Percentiles rank a stretch among this genome's conserved stretches.
phyloP scores from a whole-genome alignment of 768 basidiomycete genomes.

The Boletales sp. region DNA sequence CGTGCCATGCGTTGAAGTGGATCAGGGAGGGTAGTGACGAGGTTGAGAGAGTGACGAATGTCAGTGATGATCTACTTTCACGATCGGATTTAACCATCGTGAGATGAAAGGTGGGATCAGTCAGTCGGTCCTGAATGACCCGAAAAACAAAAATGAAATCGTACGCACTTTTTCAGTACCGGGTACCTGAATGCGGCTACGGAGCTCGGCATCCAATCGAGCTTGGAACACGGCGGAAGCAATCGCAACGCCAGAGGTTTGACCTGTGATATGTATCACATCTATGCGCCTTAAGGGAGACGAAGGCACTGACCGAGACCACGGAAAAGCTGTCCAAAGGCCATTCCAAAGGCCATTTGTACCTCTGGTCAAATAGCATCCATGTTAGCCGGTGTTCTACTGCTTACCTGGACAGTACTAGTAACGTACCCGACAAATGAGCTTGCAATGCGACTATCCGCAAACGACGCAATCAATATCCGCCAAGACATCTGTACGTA shows the following conservation, averaged over 20 bases:
- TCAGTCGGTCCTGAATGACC: too few species aligned
- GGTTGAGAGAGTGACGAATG: slow-evolving; percentile 18
- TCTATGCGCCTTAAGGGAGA: not conserved
- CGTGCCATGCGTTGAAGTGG: slow-evolving; percentile 14
- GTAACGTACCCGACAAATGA: slow-evolving; percentile 3
- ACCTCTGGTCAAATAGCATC: slow-evolving; percentile 7
- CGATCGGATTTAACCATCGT: too few species aligned
- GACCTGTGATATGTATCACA: not conserved
- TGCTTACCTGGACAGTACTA: not conserved
- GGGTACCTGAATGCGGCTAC: slow-evolving; percentile 10
- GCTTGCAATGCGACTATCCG: slow-evolving; percentile 3
- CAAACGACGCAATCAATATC: not conserved
- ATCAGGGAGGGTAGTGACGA: slow-evolving; percentile 7
- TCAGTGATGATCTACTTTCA: slow-evolving; percentile 10
- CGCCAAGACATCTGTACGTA: not conserved
- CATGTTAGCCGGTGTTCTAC: not conserved
- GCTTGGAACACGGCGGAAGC: slow-evolving; percentile 21
- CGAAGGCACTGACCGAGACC: slow-evolving; percentile 13
- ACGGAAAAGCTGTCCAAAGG: slow-evolving; percentile 22
- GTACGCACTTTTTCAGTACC: slow-evolving; percentile 7
- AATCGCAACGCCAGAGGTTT: slow-evolving; percentile 20
- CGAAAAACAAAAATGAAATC: not conserved
- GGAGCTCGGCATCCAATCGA: slow-evolving; percentile 14
- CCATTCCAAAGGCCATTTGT: slow-evolving; percentile 21
- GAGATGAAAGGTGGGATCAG: not conserved